phyloP scores from a whole-genome alignment of 768 basidiomycete genomes.

The Tulasnella sp. region DNA sequence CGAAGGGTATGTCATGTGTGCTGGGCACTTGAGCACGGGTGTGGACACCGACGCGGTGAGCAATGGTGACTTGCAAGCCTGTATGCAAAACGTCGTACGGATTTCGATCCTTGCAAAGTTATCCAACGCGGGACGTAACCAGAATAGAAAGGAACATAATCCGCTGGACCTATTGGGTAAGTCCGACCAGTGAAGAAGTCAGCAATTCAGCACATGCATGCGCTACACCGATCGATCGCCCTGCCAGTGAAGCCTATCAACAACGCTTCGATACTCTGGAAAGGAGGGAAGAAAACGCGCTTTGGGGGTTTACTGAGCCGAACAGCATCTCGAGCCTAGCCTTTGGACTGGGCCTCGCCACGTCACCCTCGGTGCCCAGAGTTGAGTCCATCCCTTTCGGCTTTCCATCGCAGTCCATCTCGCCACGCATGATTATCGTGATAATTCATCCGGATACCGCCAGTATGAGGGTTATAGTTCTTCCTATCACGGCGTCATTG shows the following conservation, averaged over 20 bases:
- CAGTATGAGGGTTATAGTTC: conserved; percentile 70
- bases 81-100: conserved; percentile 48
- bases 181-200: conserved; percentile 90
- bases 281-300: background rate
- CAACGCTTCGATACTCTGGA: conserved; percentile 77
- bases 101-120: conserved; percentile 87
- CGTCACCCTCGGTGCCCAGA: conserved; percentile 89
- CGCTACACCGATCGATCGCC: conserved; percentile 90
- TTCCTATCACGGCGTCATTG: conserved; percentile 88
- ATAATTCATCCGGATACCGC: conserved; percentile 94
- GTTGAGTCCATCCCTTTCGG: conserved; percentile 60
- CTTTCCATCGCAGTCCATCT: conserved; percentile 73
- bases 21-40: no score
- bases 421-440: conserved; percentile 91
- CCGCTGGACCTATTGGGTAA: conserved; percentile 31
- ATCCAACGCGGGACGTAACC: conserved; percentile 88
- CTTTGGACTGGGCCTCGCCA: conserved; percentile 63
- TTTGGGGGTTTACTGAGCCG: conserved; percentile 48
- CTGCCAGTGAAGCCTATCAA: conserved; percentile 95
- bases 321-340: conserved; percentile 72
- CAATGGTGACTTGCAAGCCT: conserved; percentile 28
- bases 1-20: no score
- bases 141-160: conserved; percentile 77
- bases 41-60: no score
- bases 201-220: conserved; percentile 82